Base-by-base conservation (phyloP, 2,329 filamentous ascomycete species). In the Fusarium zealandicum region DNA sequence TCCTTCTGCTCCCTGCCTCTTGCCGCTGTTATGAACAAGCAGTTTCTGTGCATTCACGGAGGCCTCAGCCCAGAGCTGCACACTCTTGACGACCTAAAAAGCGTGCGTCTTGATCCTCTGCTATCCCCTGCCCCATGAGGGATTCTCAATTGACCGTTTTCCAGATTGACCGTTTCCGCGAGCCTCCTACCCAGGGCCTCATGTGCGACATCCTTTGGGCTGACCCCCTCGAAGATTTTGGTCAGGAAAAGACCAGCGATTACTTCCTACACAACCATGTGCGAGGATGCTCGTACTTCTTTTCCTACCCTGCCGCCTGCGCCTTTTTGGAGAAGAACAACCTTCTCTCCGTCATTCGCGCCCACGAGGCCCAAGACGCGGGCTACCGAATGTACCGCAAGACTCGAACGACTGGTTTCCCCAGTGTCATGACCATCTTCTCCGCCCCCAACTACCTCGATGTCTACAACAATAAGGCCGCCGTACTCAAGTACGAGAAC, bases 171-270 rank as follows among this genome's bases (percentile, higher is more conserved):
- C 92, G 95, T 55, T 99, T 99, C 85, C 87, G 93, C 55, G 95
- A 99, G 76, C 95, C 95, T 38, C 95, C 95, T 4, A 99, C 95
- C 3, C 93, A 98, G 71, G 95, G 95, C 42, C 80, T 99, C 65
- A 99, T 99, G 95, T 99, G 95, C 77, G 95, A 99, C 72, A 96
- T 99, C 59, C 89, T 99, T 20, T 99, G 95, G 95, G 95, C 95
- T 39, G 95, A 99, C 72, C 95, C 95, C 38, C 83, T 99, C 27
- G 95, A 99, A 74, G 95, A 99, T 72, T 99, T 99, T 75, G 95
- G 95, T 3, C 93, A 98, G 76, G 95, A 99, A 78, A 99, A 98
- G 81, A 96, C 93, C 0, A 93, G 91, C 61, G 95, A 99, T 72
- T 98, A 92, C 77, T 99, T 97, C 76, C 80, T 98, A 54, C 95